A percentile compares a stretch with the other conserved stretches of the same genome.
Conservation (phyloP, 805 yeast species). For the Barnettozyma sp. region DNA sequence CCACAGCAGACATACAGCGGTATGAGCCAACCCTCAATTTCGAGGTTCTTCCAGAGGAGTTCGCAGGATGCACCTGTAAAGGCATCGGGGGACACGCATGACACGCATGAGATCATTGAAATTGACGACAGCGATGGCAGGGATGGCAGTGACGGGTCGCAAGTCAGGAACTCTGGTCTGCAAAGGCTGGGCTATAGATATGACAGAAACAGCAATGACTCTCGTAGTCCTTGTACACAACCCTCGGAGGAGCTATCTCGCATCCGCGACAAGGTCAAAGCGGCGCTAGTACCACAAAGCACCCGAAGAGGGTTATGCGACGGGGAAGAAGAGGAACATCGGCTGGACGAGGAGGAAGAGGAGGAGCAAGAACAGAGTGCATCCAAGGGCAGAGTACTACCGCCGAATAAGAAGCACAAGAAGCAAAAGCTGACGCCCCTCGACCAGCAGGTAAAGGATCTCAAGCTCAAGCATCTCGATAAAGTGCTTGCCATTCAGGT, state of each 20-base stretch:
- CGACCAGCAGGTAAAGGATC: conserved; percentile 66
- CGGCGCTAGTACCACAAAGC: no score
- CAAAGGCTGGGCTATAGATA: no score
- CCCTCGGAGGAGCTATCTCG: no score
- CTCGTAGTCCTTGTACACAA: not conserved
- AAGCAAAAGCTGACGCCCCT: conserved; percentile 55
- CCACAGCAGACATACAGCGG: no score
- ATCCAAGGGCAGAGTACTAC: conserved; percentile 6
- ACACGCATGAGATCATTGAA: conserved; percentile 1
- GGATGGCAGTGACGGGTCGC: not conserved
- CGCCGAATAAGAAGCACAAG: conserved; percentile 9
- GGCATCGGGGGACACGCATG: no score
- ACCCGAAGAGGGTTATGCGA: no score
- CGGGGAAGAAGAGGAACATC: no score
- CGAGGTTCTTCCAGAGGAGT: conserved; percentile 1
- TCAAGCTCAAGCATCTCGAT: conserved; percentile 56
- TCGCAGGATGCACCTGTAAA: not conserved
- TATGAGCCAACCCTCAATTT: conserved; percentile 2
- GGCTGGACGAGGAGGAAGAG: no score
- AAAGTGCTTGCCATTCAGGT: conserved; percentile 77
- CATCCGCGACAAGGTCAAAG: no score
- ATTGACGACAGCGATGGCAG: not conserved
- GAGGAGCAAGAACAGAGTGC: conserved; percentile 8
- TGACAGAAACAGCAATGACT: not conserved
- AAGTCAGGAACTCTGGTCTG: not conserved